These are phyloP conservation scores for Cyathus striatus DNA, from an alignment of 768 basidiomycete species.

Conservation along the genomic window DNA sequence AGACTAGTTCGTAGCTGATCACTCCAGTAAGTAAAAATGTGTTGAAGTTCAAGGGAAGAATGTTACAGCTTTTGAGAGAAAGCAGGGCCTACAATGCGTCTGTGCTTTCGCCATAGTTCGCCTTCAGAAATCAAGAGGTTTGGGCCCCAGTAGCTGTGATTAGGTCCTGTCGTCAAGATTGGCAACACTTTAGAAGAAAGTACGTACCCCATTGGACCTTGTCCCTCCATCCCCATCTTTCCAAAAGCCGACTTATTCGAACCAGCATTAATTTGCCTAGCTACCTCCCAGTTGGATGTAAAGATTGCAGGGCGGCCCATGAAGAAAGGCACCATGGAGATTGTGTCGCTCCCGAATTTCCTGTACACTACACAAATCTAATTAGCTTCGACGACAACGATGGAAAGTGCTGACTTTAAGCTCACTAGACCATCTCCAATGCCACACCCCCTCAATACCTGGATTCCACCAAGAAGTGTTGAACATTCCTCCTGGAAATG, in stretches of 20 bases:
- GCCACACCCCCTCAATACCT: constrained; percentile 17
- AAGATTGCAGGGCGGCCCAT: constrained; percentile 13
- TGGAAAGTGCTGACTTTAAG: neutral
- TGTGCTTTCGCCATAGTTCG: constrained; percentile 26
- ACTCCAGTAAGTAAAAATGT: neutral
- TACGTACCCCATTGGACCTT: constrained; percentile 12
- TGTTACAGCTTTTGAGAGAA: constrained; percentile 23
- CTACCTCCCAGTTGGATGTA: constrained; percentile 22
- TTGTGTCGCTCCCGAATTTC: constrained; percentile 11
- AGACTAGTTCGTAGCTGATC: constrained; percentile 21
- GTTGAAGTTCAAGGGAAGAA: neutral
- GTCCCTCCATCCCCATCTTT: constrained; percentile 14
- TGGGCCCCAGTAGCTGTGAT: constrained; percentile 23
- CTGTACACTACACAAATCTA: neutral
- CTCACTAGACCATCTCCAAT: constrained; percentile 15
- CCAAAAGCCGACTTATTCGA: constrained; percentile 13
- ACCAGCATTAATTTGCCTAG: constrained; percentile 16
- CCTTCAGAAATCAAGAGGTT: constrained; percentile 26
- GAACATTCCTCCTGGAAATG: constrained; percentile 18
- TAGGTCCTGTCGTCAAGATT: no score
- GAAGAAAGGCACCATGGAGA: constrained; percentile 16
- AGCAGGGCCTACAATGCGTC: constrained; percentile 25
- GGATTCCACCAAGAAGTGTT: constrained; percentile 23
- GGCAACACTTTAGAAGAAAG: no score
- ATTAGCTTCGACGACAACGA: neutral